Percentiles rank a stretch among this genome's conserved stretches.
Evolutionary conservation across 106 monocot genomes (phyloP).

Genomic region (Dioscorea dumetorum): DNA sequence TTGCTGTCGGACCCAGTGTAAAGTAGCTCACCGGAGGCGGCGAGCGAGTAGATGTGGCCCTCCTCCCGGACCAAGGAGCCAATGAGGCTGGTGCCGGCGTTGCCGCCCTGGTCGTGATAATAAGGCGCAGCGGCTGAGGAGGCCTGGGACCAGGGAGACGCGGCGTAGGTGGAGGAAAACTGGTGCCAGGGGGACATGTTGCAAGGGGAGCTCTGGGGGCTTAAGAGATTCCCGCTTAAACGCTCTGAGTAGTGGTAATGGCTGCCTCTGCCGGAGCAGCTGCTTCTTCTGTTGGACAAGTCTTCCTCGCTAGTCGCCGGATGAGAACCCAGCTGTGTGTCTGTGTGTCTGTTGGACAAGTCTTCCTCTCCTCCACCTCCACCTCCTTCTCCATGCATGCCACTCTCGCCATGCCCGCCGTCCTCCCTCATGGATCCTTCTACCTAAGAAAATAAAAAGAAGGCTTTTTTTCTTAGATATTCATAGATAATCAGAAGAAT

Average conservation of each 20-base stretch:
- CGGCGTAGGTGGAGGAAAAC: conserved; percentile 33
- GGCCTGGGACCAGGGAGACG: conserved; percentile 10
- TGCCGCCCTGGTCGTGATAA: neutral
- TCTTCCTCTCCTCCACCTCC: no score
- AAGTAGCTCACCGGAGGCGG: conserved; percentile 33
- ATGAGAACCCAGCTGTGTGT: no score
- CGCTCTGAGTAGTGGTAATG: conserved; percentile 26
- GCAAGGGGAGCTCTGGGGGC: conserved; percentile 28
- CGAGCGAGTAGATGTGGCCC: conserved; percentile 76
- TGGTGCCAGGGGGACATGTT: conserved; percentile 41
- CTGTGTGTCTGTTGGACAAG: no score
- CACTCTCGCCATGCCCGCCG: no score
- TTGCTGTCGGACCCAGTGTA: conserved; percentile 79
- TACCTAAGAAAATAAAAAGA: no score
- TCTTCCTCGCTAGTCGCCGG: conserved; percentile 8
- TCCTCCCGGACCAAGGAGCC: conserved; percentile 47
- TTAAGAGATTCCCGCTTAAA: neutral
- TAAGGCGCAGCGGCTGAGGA: no score
- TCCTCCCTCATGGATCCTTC: no score
- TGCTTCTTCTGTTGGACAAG: conserved; percentile 28
- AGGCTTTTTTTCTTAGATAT: no score
- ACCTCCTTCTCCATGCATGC: no score
- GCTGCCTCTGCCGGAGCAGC: conserved; percentile 20
- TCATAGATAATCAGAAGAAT: no score
- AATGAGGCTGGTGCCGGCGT: conserved; percentile 20